Conservation (phyloP, 2,329 filamentous ascomycete genomes). For the Fusarium torreyae region DNA sequence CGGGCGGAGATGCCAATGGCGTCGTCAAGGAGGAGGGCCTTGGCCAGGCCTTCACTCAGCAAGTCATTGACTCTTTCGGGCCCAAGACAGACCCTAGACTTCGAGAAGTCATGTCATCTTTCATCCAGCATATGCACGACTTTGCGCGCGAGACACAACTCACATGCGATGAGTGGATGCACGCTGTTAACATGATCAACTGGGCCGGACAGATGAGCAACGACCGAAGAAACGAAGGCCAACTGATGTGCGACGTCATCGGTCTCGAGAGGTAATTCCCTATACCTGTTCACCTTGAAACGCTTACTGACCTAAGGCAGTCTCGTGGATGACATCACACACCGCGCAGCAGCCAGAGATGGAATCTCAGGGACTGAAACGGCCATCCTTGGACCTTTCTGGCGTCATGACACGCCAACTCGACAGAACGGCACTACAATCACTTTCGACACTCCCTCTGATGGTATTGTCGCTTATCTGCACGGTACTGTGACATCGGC, state of each 20-base stretch:
- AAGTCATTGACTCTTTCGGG: constrained; percentile 81
- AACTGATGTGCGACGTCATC: constrained; percentile 80
- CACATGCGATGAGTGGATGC: constrained; percentile 85
- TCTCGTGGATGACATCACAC: constrained; percentile 86
- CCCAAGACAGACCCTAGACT: constrained; percentile 78
- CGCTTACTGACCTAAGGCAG: constrained; percentile 46
- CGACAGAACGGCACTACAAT: constrained; percentile 80
- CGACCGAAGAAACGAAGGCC: constrained; percentile 79
- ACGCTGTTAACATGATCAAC: constrained; percentile 72
- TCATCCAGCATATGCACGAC: constrained; percentile 84
- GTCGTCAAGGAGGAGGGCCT: constrained; percentile 45
- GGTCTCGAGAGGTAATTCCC: constrained; percentile 75
- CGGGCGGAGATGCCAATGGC: constrained; percentile 60
- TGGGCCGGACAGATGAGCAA: constrained; percentile 78
- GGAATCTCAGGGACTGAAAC: constrained; percentile 74
- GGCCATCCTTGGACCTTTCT: constrained; percentile 89
- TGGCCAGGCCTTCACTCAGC: constrained; percentile 74
- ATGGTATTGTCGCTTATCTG: constrained; percentile 72
- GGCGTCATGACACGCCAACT: constrained; percentile 79
- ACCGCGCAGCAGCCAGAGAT: constrained; percentile 66
- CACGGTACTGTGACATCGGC: constrained; percentile 72
- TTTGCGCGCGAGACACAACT: constrained; percentile 85
- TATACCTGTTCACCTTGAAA: rapidly evolving
- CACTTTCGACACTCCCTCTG: constrained; percentile 65
- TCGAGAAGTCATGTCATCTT: constrained; percentile 75